Evolutionary conservation across 2,329 filamentous ascomycete species (phyloP).

Genomic region (Alternaria sp.): DNA sequence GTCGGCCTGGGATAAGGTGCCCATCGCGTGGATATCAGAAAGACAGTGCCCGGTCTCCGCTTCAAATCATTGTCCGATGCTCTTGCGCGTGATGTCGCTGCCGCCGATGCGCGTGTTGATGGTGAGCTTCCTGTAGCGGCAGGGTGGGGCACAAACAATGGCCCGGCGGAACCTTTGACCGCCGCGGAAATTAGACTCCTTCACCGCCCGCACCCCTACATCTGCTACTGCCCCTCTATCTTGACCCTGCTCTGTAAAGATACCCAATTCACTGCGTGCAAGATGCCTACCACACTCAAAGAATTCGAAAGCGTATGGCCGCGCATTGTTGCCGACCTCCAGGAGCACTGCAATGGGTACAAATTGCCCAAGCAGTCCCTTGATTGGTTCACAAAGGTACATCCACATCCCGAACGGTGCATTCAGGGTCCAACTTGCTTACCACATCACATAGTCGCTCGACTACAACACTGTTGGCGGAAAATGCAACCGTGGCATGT

Average conservation of each 20-base stretch:
- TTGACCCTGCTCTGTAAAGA: slow-evolving; percentile 8
- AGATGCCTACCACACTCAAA: slow-evolving; percentile 77
- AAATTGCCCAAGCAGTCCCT: slow-evolving; percentile 82
- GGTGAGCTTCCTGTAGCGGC: slow-evolving; percentile 27
- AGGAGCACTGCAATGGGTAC: slow-evolving; percentile 81
- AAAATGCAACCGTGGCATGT: slow-evolving; percentile 99
- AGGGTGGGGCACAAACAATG: slow-evolving; percentile 31
- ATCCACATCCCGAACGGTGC: slow-evolving; percentile 5
- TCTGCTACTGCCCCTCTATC: slow-evolving; percentile 20
- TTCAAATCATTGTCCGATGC: neutral
- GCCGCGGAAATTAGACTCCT: slow-evolving; percentile 15
- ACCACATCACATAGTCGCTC: slow-evolving; percentile 68
- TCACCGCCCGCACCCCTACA: slow-evolving; percentile 18
- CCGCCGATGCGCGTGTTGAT: slow-evolving; percentile 29
- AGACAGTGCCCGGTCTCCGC: neutral
- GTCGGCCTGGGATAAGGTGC: slow-evolving; percentile 52
- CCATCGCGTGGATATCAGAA: slow-evolving; percentile 12
- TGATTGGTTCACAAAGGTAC: slow-evolving; percentile 85
- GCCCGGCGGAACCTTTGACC: slow-evolving; percentile 31
- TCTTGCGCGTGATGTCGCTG: slow-evolving; percentile 10
- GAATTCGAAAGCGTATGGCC: slow-evolving; percentile 94
- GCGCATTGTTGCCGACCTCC: slow-evolving; percentile 81
- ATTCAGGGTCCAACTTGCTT: slow-evolving; percentile 22
- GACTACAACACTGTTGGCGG: slow-evolving; percentile 89
- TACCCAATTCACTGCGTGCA: slow-evolving; percentile 4